Percentiles rank a stretch among this genome's conserved stretches.
phyloP scores from a whole-genome alignment of 2,329 filamentous ascomycete genomes.

The Ascocoryne sarcoides region DNA sequence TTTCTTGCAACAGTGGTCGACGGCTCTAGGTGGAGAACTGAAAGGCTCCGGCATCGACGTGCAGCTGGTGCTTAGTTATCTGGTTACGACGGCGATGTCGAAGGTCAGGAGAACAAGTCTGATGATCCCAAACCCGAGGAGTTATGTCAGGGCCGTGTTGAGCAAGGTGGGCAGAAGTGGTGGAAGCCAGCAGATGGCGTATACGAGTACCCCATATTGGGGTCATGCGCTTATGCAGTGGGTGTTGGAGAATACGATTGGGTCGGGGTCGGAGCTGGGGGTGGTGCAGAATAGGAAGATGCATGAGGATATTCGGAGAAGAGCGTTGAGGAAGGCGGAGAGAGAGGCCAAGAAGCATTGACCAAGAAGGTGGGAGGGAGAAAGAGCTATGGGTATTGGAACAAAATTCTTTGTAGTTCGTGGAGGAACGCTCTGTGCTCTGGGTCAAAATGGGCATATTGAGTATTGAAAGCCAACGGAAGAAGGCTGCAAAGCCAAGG shows the following conservation, averaged over 20 bases:
- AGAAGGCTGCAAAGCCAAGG: too few relatives aligned
- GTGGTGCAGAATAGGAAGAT: slow-evolving; percentile 53
- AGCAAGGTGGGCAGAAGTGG: slow-evolving; percentile 72
- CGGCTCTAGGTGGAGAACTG: slow-evolving; percentile 74
- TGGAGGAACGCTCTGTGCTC: too few relatives aligned
- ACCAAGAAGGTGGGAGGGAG: neutral
- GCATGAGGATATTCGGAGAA: slow-evolving; percentile 59
- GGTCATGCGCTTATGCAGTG: slow-evolving; percentile 83
- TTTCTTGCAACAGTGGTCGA: slow-evolving; percentile 95
- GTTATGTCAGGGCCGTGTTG: slow-evolving; percentile 72
- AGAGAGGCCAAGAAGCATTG: slow-evolving; percentile 50
- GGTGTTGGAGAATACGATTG: slow-evolving; percentile 55
- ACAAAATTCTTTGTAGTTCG: too few relatives aligned
- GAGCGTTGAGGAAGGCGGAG: slow-evolving; percentile 62
- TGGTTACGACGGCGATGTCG: slow-evolving; percentile 94
- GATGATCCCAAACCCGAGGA: slow-evolving; percentile 70
- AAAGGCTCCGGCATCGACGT: slow-evolving; percentile 74
- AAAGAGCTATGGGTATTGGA: neutral
- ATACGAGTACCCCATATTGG: slow-evolving; percentile 91
- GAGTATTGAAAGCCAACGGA: too few relatives aligned
- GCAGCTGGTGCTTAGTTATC: slow-evolving; percentile 84
- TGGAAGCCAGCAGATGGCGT: slow-evolving; percentile 67
- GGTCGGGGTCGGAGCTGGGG: slow-evolving; percentile 47
- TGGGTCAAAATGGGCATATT: too few relatives aligned
- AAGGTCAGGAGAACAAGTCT: slow-evolving; percentile 77